These are phyloP conservation scores for Trichoderma reesei DNA, from an alignment of 495 filamentous ascomycete genomes.

Conservation along the genomic window DNA sequence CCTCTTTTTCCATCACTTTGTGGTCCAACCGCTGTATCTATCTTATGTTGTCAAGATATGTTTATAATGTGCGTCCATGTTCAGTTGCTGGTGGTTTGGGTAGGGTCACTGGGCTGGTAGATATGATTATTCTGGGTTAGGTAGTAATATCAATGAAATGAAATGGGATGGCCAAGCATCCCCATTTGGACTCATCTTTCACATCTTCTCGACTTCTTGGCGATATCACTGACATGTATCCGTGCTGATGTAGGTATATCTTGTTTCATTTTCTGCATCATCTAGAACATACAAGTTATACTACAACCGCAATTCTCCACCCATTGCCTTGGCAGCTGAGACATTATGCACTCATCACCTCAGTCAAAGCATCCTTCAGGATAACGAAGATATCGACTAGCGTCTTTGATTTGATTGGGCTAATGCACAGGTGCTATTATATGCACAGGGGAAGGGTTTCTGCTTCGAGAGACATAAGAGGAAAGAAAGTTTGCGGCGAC, in stretches of 20 bases:
- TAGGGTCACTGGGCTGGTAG: not conserved
- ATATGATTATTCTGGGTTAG: too few relatives aligned
- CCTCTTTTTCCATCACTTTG: not conserved
- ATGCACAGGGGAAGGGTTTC: conserved; percentile 22
- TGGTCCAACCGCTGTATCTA: not conserved
- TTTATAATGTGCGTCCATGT: not conserved
- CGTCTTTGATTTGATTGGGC: conserved; percentile 19
- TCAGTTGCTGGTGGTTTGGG: not conserved
- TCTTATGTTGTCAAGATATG: not conserved
- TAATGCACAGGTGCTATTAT: conserved; percentile 31
- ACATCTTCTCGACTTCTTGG: not conserved
- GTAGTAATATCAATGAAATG: not conserved
- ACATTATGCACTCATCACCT: conserved; percentile 4
- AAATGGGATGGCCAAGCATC: too few relatives aligned
- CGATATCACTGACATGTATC: not conserved
- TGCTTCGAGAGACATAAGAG: conserved; percentile 29
- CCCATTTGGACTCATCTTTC: not conserved
- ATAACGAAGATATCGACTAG: not conserved
- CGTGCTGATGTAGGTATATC: not conserved
- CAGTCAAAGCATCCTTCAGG: not conserved
- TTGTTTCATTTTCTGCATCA: not conserved
- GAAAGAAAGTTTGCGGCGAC: conserved; percentile 14
- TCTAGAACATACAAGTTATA: not conserved
- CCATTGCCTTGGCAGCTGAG: not conserved
- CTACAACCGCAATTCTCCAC: not conserved